Evolutionary conservation across 2,329 filamentous ascomycete species (phyloP).

Genomic region (Colletotrichum sp.): DNA sequence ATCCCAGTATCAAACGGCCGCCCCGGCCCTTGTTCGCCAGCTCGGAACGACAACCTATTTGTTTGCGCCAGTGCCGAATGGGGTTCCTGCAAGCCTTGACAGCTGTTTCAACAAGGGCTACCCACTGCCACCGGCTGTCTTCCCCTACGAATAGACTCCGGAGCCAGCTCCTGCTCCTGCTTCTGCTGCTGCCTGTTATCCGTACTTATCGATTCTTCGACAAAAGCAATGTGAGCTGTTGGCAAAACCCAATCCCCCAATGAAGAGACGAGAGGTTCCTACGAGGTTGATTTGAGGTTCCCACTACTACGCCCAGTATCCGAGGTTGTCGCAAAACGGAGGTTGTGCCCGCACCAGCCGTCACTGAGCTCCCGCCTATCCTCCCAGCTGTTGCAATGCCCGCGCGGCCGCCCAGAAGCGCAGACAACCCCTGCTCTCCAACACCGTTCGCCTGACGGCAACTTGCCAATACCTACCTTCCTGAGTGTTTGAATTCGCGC

Average conservation of each 20-base stretch:
- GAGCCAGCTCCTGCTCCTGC: not conserved
- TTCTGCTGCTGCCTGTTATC: not conserved
- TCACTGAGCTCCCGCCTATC: not conserved
- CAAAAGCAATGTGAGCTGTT: not conserved
- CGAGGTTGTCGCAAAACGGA: not conserved
- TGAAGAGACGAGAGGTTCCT: not conserved
- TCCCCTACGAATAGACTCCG: not conserved
- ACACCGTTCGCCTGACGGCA: not conserved
- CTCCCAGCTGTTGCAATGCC: not conserved
- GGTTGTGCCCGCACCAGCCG: not conserved
- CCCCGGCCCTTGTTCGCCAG: not conserved
- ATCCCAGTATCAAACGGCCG: not conserved
- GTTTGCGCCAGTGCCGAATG: constrained; percentile 3
- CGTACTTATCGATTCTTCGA: not conserved
- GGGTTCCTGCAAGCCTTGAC: constrained; percentile 3
- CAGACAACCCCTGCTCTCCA: not conserved
- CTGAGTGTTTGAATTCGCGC: not conserved
- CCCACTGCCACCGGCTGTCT: not conserved
- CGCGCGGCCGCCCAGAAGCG: not conserved
- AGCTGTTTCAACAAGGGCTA: not conserved
- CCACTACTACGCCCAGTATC: not conserved
- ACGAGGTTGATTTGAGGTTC: not conserved
- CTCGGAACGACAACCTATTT: constrained; percentile 9
- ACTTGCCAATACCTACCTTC: not conserved
- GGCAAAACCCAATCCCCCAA: not conserved